These are phyloP conservation scores for Agrostemma githago DNA, from an alignment of 148 eudicot genomes.

Conservation along the genomic window DNA sequence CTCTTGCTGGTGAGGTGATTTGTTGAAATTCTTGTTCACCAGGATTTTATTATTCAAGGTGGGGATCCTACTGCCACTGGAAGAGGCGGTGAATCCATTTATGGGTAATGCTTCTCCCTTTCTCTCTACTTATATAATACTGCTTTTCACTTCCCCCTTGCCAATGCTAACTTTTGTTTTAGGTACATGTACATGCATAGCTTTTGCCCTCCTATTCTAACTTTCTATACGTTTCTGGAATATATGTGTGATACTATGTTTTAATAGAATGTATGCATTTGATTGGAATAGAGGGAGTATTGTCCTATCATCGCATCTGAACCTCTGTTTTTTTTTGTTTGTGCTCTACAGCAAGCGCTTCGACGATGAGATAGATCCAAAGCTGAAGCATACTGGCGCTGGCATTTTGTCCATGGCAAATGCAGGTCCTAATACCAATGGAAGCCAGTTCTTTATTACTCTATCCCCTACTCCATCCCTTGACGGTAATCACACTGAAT, in stretches of 20 bases:
- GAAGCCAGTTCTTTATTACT: constrained; percentile 90
- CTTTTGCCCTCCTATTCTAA: no score
- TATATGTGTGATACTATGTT: no score
- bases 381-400: constrained; percentile 93
- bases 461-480: constrained; percentile 80
- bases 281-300: neutral
- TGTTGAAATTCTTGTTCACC: constrained; percentile 13
- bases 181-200: no score
- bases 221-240: no score
- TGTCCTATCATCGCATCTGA: constrained; percentile 6
- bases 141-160: no score
- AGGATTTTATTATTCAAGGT: constrained; percentile 96
- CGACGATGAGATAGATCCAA: constrained; percentile 71
- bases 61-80: constrained; percentile 99
- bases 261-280: no score
- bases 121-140: no score
- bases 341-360: constrained; percentile 53
- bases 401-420: constrained; percentile 96
- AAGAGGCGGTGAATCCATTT: constrained; percentile 88
- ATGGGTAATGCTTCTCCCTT: constrained; percentile 44
- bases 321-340: constrained; percentile 20
- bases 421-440: constrained; percentile 97
- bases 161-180: no score
- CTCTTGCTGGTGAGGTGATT: neutral
- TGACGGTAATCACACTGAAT: constrained; percentile 50